Percentiles rank a stretch among this genome's conserved stretches.
Evolutionary conservation across 345 rosid species (phyloP).

Genomic region (Nephelium lappaceum): DNA sequence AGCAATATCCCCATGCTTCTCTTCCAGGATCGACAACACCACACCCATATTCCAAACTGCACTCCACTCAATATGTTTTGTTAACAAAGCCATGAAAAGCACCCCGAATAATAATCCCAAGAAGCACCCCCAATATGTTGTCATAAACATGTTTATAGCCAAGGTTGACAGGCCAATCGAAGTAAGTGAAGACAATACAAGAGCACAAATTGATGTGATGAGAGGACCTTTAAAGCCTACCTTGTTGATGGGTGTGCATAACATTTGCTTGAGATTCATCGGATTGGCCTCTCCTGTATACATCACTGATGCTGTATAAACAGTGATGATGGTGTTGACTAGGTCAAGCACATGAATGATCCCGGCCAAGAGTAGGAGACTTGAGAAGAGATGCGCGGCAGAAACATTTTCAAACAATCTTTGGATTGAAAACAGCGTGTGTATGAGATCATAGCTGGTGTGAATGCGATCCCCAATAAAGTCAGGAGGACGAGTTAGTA

Average conservation of each 20-base stretch:
- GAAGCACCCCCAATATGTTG: background rate
- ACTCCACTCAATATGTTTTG: constrained; percentile 39
- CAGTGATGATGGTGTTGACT: constrained; percentile 32
- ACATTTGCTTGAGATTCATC: constrained; percentile 5
- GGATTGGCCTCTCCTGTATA: constrained; percentile 28
- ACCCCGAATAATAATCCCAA: background rate
- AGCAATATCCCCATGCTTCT: constrained; percentile 39
- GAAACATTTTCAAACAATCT: background rate
- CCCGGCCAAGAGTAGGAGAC: background rate
- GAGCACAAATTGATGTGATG: constrained; percentile 42
- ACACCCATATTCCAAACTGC: constrained; percentile 40
- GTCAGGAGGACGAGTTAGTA: background rate
- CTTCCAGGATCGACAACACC: constrained; percentile 38
- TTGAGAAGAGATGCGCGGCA: background rate
- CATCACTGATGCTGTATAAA: constrained; percentile 30
- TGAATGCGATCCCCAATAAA: background rate
- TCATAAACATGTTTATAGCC: background rate
- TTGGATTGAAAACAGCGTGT: constrained; percentile 15
- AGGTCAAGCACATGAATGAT: constrained; percentile 35
- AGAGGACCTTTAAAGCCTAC: constrained; percentile 38
- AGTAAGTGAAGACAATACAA: constrained; percentile 17
- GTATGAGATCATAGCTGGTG: background rate
- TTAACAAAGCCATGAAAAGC: constrained; percentile 8
- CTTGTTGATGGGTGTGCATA: constrained; percentile 13
- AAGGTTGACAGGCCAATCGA: constrained; percentile 11